These are phyloP conservation scores for Camillea tinctor DNA, from an alignment of 2,329 filamentous ascomycete genomes.

Conservation along the genomic window DNA sequence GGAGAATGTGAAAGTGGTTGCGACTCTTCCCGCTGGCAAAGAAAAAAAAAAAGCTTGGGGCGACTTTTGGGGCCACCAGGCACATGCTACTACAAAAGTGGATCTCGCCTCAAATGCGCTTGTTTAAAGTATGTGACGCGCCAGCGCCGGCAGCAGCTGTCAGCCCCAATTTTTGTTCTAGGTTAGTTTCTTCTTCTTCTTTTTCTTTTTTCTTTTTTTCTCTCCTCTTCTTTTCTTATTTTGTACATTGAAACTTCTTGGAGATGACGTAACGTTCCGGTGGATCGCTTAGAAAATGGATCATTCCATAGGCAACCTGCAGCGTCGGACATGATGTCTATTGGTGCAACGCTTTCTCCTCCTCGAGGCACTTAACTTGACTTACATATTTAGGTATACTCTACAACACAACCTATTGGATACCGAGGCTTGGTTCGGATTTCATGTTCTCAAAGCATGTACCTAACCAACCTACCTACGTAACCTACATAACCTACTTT, in stretches of 20 bases:
- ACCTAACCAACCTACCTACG: too few species aligned
- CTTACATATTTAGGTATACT: background rate
- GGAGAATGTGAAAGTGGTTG: background rate
- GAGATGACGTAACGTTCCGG: background rate
- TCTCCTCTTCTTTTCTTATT: background rate
- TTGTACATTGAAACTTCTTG: background rate
- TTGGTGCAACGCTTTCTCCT: background rate
- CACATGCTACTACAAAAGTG: background rate
- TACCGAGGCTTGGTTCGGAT: too few species aligned
- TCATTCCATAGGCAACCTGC: background rate
- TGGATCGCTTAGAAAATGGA: background rate
- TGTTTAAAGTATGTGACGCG: constrained; percentile 16
- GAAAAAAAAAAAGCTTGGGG: too few species aligned
- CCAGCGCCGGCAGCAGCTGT: constrained; percentile 6
- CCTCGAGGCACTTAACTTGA: background rate
- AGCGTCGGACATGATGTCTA: background rate
- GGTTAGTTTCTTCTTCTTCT: background rate
- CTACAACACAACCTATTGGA: too few species aligned
- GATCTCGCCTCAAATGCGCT: background rate
- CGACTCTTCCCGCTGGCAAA: too few species aligned
- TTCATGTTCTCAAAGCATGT: too few species aligned
- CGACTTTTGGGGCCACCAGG: background rate
- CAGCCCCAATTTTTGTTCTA: background rate
- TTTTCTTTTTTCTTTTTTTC: background rate
- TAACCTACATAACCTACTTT: too few species aligned